These are phyloP conservation scores for Phytophthora ohioensis DNA, from an alignment of 352 stramenopile species.

Conservation along the genomic window DNA sequence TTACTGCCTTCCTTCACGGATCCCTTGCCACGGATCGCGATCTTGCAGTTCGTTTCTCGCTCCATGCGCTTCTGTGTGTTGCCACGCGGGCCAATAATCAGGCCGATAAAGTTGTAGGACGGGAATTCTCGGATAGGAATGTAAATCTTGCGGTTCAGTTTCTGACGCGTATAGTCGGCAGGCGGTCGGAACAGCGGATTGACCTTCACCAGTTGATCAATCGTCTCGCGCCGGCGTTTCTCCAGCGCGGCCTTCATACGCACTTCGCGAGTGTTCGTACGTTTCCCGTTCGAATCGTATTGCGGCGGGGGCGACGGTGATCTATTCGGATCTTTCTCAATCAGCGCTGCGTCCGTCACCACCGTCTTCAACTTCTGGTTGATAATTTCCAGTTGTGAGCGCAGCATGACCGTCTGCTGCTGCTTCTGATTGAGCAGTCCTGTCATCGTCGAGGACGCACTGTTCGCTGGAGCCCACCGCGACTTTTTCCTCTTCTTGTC, in stretches of 20 bases:
- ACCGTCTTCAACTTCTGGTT: constrained; percentile 83
- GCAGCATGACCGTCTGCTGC: constrained; percentile 78
- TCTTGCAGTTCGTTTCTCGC: constrained; percentile 98
- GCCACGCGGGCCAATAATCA: constrained; percentile 99
- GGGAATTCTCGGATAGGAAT: constrained; percentile 98
- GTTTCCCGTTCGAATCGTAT: constrained; percentile 97
- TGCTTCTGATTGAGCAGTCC: constrained; percentile 67
- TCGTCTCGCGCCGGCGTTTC: constrained; percentile 91
- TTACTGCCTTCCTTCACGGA: constrained; percentile 98
- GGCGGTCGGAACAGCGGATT: constrained; percentile 92
- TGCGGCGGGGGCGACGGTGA: constrained; percentile 93
- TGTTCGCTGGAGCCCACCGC: constrained; percentile 69
- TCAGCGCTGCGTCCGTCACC: constrained; percentile 73
- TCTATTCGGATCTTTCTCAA: constrained; percentile 90
- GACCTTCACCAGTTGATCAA: constrained; percentile 97
- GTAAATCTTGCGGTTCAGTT: constrained; percentile 96
- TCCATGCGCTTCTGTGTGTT: constrained; percentile 99
- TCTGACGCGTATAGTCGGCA: constrained; percentile 92
- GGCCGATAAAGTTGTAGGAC: constrained; percentile 99
- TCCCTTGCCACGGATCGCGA: constrained; percentile 97
- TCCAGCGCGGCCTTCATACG: constrained; percentile 94
- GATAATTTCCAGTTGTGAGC: constrained; percentile 77
- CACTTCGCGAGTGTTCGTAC: constrained; percentile 97
- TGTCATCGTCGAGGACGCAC: constrained; percentile 49
- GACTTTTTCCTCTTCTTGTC: constrained; percentile 85